phyloP scores from a whole-genome alignment of 345 rosid genomes.

The Bretschneidera sinensis region DNA sequence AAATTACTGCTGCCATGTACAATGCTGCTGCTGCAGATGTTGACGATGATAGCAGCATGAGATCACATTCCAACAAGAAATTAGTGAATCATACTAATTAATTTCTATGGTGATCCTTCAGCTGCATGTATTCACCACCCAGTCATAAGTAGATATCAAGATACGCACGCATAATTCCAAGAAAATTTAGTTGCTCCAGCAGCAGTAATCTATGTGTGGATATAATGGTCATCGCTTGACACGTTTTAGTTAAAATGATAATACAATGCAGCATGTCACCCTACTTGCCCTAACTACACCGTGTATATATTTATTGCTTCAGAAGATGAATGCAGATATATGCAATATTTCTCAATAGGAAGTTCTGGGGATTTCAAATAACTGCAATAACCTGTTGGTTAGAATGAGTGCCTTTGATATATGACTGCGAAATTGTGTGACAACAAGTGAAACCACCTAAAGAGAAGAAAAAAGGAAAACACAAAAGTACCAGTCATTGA shows the following conservation, averaged over 20 bases:
- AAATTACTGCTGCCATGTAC: no score
- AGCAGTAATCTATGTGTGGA: no score
- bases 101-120: no score
- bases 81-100: no score
- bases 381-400: slow-evolving; percentile 64
- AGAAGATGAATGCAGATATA: slow-evolving; percentile 3
- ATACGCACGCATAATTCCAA: no score
- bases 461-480: slow-evolving; percentile 1
- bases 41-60: no score
- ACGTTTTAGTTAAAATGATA: not conserved
- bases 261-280: not conserved
- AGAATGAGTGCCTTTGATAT: slow-evolving; percentile 76
- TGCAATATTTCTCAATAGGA: slow-evolving; percentile 1
- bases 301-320: not conserved
- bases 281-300: not conserved
- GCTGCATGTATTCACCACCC: no score
- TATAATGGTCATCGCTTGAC: no score
- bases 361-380: slow-evolving; percentile 11
- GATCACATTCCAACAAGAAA: no score
- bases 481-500: not conserved
- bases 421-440: slow-evolving; percentile 70
- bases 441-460: slow-evolving; percentile 85
- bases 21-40: no score
- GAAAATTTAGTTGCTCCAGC: no score
- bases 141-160: no score